Evolutionary conservation across 2,329 filamentous ascomycete genomes (phyloP).

Genomic region (Botrytis tulipae): DNA sequence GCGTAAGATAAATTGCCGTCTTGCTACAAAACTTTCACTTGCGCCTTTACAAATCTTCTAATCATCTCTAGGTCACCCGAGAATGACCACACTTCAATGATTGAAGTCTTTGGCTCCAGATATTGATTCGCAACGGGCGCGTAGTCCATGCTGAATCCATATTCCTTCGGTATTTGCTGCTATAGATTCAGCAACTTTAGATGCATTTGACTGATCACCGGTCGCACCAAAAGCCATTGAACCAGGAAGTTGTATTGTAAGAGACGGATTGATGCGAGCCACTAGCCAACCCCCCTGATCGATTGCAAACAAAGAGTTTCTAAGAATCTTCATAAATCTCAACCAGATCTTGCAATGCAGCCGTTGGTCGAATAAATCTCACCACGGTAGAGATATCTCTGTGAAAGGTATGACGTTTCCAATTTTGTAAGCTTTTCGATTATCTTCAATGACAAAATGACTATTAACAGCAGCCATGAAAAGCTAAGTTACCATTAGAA

Average conservation of each 20-base stretch:
- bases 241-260: constrained; percentile 44
- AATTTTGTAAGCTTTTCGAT: constrained; percentile 44
- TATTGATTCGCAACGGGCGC: constrained; percentile 46
- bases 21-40: constrained; percentile 42
- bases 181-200: constrained; percentile 41
- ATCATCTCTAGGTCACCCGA: constrained; percentile 45
- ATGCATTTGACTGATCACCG: constrained; percentile 38
- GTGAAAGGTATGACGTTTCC: constrained; percentile 45
- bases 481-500: constrained; percentile 36
- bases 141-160: constrained; percentile 48
- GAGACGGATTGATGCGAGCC: constrained; percentile 43
- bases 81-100: constrained; percentile 45
- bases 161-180: constrained; percentile 41
- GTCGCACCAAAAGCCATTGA: constrained; percentile 47
- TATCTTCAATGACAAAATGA: constrained; percentile 41
- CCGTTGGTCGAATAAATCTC: constrained; percentile 42
- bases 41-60: constrained; percentile 43
- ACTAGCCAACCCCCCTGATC: constrained; percentile 48
- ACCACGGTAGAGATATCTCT: constrained; percentile 42
- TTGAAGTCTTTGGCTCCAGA: constrained; percentile 45
- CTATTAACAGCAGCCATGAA: constrained; percentile 47
- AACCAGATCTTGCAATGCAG: constrained; percentile 43
- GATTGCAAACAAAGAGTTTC: constrained; percentile 46
- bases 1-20: constrained; percentile 44
- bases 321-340: constrained; percentile 41